Percentiles rank a stretch among this genome's conserved stretches.
Conservation (phyloP, 352 stramenopile genomes). For the Peronosclerospora sorghi region DNA sequence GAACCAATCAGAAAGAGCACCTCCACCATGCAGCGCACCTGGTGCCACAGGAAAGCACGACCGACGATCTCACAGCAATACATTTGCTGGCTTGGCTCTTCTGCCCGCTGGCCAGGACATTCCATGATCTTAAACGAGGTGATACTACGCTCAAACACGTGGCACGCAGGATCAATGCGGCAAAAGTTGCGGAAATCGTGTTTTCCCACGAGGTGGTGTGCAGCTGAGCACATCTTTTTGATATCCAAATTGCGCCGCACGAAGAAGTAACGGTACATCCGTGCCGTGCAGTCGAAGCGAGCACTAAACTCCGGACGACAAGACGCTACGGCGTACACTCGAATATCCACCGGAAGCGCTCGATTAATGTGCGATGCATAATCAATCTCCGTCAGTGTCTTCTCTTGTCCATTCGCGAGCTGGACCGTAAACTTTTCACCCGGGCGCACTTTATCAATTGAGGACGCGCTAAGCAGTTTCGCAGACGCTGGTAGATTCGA, state of each 20-base stretch:
- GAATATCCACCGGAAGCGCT: constrained; percentile 86
- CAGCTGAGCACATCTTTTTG: constrained; percentile 80
- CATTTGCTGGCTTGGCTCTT: constrained; percentile 45
- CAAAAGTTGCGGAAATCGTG: constrained; percentile 99
- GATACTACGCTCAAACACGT: constrained; percentile 89
- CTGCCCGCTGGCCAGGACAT: constrained; percentile 31
- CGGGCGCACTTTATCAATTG: constrained; percentile 56
- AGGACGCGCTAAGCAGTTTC: constrained; percentile 42
- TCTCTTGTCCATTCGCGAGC: constrained; percentile 42
- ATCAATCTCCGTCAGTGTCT: constrained; percentile 87
- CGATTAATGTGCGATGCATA: constrained; percentile 96
- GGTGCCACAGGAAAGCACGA: constrained; percentile 98
- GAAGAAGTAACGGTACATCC: constrained; percentile 98
- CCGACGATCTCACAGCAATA: constrained; percentile 76
- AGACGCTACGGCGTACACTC: constrained; percentile 74
- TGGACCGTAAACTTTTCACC: constrained; percentile 54
- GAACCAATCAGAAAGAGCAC: constrained; percentile 94
- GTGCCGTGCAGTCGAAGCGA: constrained; percentile 88
- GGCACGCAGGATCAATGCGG: constrained; percentile 97
- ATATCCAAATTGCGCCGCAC: constrained; percentile 55
- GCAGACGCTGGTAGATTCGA: constrained; percentile 63
- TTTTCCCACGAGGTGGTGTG: constrained; percentile 84
- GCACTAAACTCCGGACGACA: constrained; percentile 85
- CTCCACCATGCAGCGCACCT: constrained; percentile 97
- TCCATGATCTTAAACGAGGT: constrained; percentile 72